Percentiles rank a stretch among this genome's conserved stretches.
phyloP scores from a whole-genome alignment of 2,329 filamentous ascomycete genomes.

The Ceratocystis lukuohia region DNA sequence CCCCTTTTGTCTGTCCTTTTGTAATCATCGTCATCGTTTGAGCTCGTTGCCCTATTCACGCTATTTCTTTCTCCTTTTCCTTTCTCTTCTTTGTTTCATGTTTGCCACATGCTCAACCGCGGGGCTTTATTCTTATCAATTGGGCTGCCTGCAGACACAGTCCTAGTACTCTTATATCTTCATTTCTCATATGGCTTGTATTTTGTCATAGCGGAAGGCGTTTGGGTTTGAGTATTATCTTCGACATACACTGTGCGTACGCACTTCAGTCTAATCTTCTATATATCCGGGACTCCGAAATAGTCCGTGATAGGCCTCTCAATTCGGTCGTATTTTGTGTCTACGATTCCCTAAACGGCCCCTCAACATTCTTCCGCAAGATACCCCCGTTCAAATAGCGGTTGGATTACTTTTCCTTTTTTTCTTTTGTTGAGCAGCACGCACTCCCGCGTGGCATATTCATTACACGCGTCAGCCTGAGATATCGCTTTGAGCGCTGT shows the following conservation, averaged over 20 bases:
- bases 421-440: background rate
- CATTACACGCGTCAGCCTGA: background rate
- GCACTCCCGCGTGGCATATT: background rate
- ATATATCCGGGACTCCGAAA: slow-evolving; percentile 24
- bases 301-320: slow-evolving; percentile 9
- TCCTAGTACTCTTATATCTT: slow-evolving; percentile 13
- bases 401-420: background rate
- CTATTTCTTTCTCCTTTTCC: slow-evolving; percentile 22
- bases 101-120: slow-evolving; percentile 19
- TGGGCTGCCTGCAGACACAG: slow-evolving; percentile 1
- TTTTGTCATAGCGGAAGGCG: slow-evolving; percentile 42
- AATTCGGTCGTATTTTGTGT: background rate
- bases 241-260: slow-evolving; percentile 33
- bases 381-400: slow-evolving; percentile 5
- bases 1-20: slow-evolving; percentile 24
- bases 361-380: background rate
- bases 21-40: slow-evolving; percentile 18
- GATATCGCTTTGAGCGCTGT: background rate
- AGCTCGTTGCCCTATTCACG: slow-evolving; percentile 23
- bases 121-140: slow-evolving; percentile 1
- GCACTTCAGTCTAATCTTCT: slow-evolving; percentile 41
- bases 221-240: slow-evolving; percentile 38
- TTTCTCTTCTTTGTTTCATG: slow-evolving; percentile 23
- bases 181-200: slow-evolving; percentile 20
- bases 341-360: background rate